Evolutionary conservation across 2,329 filamentous ascomycete genomes (phyloP).

Genomic region (Claviceps sp.): DNA sequence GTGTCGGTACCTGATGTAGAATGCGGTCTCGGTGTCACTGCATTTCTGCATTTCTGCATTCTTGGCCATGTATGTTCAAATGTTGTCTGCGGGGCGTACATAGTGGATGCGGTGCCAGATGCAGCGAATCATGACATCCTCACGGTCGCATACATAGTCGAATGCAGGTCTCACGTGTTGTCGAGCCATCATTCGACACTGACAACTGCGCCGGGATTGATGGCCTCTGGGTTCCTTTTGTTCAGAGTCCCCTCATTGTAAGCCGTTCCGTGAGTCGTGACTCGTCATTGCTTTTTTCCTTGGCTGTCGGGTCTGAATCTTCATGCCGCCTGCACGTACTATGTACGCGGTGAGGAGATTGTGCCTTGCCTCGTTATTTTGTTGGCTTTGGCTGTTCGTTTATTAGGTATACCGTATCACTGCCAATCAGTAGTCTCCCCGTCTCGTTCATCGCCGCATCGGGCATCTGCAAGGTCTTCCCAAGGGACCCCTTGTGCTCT

Average conservation of each 20-base stretch:
- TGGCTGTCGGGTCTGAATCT: neutral
- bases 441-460: neutral
- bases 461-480: neutral
- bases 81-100: too few relatives aligned
- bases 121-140: neutral
- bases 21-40: neutral
- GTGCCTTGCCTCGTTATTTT: neutral
- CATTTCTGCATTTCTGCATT: neutral
- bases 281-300: neutral
- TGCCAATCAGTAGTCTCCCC: neutral
- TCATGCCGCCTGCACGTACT: neutral
- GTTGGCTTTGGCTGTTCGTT: neutral
- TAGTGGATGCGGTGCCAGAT: neutral
- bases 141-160: neutral
- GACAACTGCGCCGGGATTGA: neutral
- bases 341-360: neutral
- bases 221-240: neutral
- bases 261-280: too few relatives aligned
- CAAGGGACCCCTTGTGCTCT: neutral
- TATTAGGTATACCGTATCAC: too few relatives aligned
- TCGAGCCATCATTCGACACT: neutral
- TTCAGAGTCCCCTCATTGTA: too few relatives aligned
- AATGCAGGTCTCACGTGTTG: neutral
- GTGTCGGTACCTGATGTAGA: constrained; percentile 1
- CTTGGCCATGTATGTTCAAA: neutral